Percentiles rank a stretch among this genome's conserved stretches.
These are phyloP conservation scores for Neurospora crassa DNA, from an alignment of 2,329 filamentous ascomycete species.

Conservation along the genomic window DNA sequence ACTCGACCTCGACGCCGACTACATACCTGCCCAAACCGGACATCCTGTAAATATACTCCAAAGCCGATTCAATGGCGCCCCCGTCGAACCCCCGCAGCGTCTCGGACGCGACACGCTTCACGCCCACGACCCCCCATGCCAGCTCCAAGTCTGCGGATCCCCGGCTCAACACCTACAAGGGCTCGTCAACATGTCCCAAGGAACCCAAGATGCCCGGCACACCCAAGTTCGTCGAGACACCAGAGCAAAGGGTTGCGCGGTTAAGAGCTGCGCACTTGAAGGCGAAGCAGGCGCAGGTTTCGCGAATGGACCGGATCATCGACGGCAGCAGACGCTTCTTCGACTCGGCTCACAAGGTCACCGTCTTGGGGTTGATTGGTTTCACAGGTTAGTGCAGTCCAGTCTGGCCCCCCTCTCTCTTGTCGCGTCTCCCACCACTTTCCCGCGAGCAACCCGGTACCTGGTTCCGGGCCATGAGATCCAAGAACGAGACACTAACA, in stretches of 20 bases:
- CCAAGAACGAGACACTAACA: neutral
- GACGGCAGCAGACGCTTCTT: constrained; percentile 39
- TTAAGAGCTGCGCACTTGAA: constrained; percentile 58
- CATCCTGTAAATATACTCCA: constrained; percentile 4
- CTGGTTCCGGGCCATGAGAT: neutral
- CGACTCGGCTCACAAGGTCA: constrained; percentile 46
- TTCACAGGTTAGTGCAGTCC: constrained; percentile 40
- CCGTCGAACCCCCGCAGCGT: constrained; percentile 49
- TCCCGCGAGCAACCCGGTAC: neutral
- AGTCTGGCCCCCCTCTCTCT: neutral
- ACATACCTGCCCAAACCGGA: neutral
- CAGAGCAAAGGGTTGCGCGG: constrained; percentile 59
- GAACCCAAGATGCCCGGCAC: constrained; percentile 3
- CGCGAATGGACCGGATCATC: constrained; percentile 41
- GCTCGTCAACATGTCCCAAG: neutral
- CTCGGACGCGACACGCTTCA: constrained; percentile 73
- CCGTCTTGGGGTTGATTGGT: constrained; percentile 43
- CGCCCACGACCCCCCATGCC: constrained; percentile 60
- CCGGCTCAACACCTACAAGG: constrained; percentile 14
- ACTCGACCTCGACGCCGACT: neutral
- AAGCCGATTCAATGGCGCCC: constrained; percentile 3
- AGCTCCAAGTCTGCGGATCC: constrained; percentile 43
- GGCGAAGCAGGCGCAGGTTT: constrained; percentile 50
- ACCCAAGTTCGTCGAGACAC: constrained; percentile 41
- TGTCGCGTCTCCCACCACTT: neutral